Conservation (phyloP, 2,329 filamentous ascomycete genomes). For the Fusarium protoensiforme region DNA sequence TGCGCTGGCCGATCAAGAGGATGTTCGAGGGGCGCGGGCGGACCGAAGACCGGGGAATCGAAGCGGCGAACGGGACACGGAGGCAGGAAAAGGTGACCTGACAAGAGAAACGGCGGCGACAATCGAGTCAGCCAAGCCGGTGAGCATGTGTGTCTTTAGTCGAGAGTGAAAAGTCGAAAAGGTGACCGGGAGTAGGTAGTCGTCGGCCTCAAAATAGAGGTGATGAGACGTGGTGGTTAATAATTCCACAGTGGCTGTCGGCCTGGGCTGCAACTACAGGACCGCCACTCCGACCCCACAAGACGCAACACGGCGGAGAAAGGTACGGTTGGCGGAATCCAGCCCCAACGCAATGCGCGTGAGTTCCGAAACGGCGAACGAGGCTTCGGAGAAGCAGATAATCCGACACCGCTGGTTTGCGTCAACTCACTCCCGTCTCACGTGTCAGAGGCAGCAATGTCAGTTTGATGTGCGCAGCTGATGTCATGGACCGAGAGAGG, state of each 20-base stretch:
- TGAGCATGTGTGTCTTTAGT: neutral
- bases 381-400: neutral
- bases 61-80: neutral
- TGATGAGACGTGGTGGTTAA: constrained; percentile 43
- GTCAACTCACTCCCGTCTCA: constrained; percentile 14
- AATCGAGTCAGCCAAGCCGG: neutral
- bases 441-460: constrained; percentile 14
- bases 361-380: neutral
- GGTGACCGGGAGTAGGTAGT: constrained; percentile 1
- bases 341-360: neutral
- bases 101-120: neutral
- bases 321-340: neutral
- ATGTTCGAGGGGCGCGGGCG: constrained; percentile 21
- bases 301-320: neutral
- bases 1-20: constrained; percentile 26
- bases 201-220: constrained; percentile 6
- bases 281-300: constrained; percentile 32
- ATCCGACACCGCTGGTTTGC: constrained; percentile 9
- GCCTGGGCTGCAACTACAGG: constrained; percentile 29
- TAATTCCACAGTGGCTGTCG: constrained; percentile 23
- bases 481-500: constrained; percentile 36
- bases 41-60: constrained; percentile 1
- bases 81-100: neutral
- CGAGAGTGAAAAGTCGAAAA: neutral
- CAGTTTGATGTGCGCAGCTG: constrained; percentile 13